Evolutionary conservation across 148 eudicot genomes (phyloP).

Genomic region (Fallopia convolvulus): DNA sequence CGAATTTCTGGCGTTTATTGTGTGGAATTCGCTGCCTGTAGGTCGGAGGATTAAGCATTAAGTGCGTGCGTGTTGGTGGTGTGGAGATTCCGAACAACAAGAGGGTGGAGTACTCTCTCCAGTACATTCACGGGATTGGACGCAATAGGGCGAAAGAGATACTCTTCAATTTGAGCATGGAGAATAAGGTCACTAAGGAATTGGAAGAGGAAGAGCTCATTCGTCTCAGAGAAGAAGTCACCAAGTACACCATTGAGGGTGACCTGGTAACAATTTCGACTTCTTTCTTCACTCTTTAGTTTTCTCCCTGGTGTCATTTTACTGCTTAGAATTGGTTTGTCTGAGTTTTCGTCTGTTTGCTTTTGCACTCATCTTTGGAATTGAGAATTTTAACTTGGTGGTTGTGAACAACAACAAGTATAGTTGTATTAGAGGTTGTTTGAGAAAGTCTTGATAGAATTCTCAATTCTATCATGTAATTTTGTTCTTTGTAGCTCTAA

Average conservation of each 20-base stretch:
- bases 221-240: constrained; percentile 37
- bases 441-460: background rate
- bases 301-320: background rate
- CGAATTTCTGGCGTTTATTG: background rate
- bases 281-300: background rate
- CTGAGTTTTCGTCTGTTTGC: background rate
- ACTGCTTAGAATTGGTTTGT: background rate
- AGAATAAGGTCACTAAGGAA: constrained; percentile 52
- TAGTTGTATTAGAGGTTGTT: background rate
- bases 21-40: constrained; percentile 2
- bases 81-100: constrained; percentile 61
- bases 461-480: too few species aligned
- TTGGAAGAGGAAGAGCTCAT: constrained; percentile 50
- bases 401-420: background rate
- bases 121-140: constrained; percentile 60
- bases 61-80: constrained; percentile 58
- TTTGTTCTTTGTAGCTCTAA: background rate
- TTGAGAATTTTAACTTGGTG: background rate
- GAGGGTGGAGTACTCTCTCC: constrained; percentile 48
- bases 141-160: constrained; percentile 41
- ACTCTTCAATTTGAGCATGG: constrained; percentile 40
- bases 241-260: constrained; percentile 59
- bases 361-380: background rate
- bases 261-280: constrained; percentile 36
- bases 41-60: constrained; percentile 32